Conservation (phyloP, 345 rosid genomes). For the Euphorbia tirucalli region DNA sequence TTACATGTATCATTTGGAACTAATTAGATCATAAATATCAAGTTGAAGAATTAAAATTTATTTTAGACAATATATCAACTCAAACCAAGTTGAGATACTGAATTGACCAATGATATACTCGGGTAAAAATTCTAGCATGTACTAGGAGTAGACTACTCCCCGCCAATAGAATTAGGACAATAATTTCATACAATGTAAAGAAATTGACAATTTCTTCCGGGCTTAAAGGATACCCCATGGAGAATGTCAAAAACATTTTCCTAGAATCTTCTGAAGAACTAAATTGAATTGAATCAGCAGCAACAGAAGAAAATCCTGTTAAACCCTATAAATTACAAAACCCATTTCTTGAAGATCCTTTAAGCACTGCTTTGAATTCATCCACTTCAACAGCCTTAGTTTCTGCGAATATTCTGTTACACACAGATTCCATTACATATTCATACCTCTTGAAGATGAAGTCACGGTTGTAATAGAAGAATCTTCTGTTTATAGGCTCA, state of each 20-base stretch:
- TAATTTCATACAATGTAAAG: background rate
- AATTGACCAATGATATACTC: too few relatives aligned
- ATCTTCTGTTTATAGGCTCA: slow-evolving; percentile 20
- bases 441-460: slow-evolving; percentile 24
- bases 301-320: slow-evolving; percentile 21
- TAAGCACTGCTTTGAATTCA: slow-evolving; percentile 20
- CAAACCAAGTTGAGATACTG: too few relatives aligned
- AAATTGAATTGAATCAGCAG: slow-evolving; percentile 20
- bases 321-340: background rate
- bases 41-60: too few relatives aligned
- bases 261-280: background rate
- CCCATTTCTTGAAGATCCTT: background rate
- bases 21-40: too few relatives aligned
- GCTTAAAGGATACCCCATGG: background rate
- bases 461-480: slow-evolving; percentile 24
- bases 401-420: slow-evolving; percentile 34
- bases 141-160: too few relatives aligned
- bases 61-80: too few relatives aligned
- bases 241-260: background rate
- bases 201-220: background rate
- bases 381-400: slow-evolving; percentile 29
- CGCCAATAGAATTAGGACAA: too few relatives aligned
- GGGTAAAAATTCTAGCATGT: too few relatives aligned
- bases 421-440: slow-evolving; percentile 32
- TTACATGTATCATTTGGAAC: too few relatives aligned